Evolutionary conservation across 2,329 filamentous ascomycete genomes (phyloP), one percentile per base, ranked within the genome.

Genomic region (Hypoxylon sp.): DNA sequence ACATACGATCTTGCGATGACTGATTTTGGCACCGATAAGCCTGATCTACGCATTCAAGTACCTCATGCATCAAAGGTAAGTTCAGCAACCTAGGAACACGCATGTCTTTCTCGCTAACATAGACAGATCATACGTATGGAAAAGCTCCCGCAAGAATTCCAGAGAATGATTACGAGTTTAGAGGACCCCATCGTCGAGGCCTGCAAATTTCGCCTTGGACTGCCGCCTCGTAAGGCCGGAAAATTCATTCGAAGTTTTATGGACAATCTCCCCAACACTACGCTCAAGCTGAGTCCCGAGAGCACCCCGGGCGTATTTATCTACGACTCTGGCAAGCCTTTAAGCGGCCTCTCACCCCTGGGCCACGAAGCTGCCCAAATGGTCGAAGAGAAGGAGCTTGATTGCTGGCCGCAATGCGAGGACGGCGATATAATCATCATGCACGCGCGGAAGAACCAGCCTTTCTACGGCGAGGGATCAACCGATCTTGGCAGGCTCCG

Each of bases 21-120:
- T 1, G 82, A 80, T 2, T 97, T 94, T 74, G 96, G 96, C 9
- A 91, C 89, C 3, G 96, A 99, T 78, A 99, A 99, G 78, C 96
- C 96, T 3, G 96, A 99, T 75, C 81, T 95, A 8, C 88, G 96
- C 16, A 90, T 94, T 37, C 86, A 11, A 1, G 1, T 21, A 9
- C 41, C 47, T 2, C 16, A 64, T 4, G 68, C 87, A 1, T 89
- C 88, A 25, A 80, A 87, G 74, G 90, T 92, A 76, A 55, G 82
- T 76, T 4, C 1, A 2, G 5, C 11, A 1, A 21, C 29, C 21
- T 5, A 3, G 43, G 0, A 0, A n/a, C 7, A 32, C 11, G 12
- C 16, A 50, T 32, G 0, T 37, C 60, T 12, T 32, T 29, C 25
- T 29, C 34, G 25, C 71, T 79, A 70, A 78, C 69, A 25, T 67